A percentile compares a stretch with the other conserved stretches of the same genome.
These are phyloP conservation scores for Stipa capillata DNA, from an alignment of 176 grass and related monocot genomes.

Conservation along the genomic window DNA sequence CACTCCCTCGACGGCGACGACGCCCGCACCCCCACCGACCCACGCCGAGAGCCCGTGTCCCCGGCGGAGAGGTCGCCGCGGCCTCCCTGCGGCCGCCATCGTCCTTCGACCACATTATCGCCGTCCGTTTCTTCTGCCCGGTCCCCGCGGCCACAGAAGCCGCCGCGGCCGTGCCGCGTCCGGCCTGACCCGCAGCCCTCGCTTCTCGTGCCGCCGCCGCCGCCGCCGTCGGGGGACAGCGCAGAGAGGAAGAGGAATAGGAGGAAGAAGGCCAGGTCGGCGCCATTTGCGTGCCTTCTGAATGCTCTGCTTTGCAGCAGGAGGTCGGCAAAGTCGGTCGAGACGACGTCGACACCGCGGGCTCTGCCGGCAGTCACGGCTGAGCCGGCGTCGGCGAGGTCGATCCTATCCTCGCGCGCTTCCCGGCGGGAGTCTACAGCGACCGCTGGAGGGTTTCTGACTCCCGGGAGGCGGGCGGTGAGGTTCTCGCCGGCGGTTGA, in stretches of 20 bases:
- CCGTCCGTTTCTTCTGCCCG: slow-evolving; percentile 4
- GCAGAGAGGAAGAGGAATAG: neutral
- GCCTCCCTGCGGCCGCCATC: neutral
- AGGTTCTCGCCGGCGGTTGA: slow-evolving; percentile 65
- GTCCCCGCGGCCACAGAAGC: slow-evolving; percentile 41
- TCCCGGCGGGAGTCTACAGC: slow-evolving; percentile 18
- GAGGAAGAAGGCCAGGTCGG: slow-evolving; percentile 11
- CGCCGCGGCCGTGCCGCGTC: slow-evolving; percentile 27
- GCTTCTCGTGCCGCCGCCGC: slow-evolving; percentile 2
- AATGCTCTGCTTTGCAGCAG: slow-evolving; percentile 37
- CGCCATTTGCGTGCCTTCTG: slow-evolving; percentile 34
- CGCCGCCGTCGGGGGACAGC: neutral
- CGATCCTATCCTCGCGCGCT: slow-evolving; percentile 50
- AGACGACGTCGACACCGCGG: neutral
- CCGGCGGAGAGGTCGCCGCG: neutral
- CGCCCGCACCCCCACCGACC: neutral
- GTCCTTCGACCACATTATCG: neutral
- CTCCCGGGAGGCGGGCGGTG: slow-evolving; percentile 53
- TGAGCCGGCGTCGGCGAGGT: slow-evolving; percentile 31
- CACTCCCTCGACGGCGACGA: slow-evolving; percentile 66
- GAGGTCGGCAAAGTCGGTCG: neutral
- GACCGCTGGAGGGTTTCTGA: neutral
- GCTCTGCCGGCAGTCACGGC: neutral
- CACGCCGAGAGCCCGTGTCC: neutral
- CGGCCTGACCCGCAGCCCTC: slow-evolving; percentile 36